phyloP scores from a whole-genome alignment of 495 filamentous ascomycete genomes.

The Bacidia gigantensis region DNA sequence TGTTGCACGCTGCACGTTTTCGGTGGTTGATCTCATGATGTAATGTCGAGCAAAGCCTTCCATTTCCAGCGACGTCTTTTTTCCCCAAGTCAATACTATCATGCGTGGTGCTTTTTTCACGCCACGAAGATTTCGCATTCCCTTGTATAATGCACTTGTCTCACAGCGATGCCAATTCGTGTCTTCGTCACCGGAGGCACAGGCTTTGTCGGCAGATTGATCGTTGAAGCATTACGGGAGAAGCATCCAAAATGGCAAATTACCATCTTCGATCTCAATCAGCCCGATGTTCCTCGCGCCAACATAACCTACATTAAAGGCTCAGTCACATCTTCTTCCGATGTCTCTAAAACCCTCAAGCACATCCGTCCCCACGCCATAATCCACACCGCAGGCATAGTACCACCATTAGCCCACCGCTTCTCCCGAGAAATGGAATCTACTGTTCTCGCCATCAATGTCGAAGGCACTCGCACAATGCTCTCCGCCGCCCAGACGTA shows the following conservation, averaged over 20 bases:
- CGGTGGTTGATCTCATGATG: too few relatives aligned
- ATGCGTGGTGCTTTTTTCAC: too few relatives aligned
- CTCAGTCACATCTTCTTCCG: conserved; percentile 25
- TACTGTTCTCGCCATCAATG: conserved; percentile 36
- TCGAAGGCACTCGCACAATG: conserved; percentile 45
- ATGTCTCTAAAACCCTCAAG: conserved; percentile 23
- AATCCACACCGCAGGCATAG: conserved; percentile 34
- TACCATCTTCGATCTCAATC: conserved; percentile 30
- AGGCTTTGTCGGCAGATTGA: conserved; percentile 37
- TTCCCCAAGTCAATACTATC: too few relatives aligned
- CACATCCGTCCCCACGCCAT: conserved; percentile 28
- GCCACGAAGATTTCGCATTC: too few relatives aligned
- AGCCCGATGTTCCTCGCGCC: conserved; percentile 21
- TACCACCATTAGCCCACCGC: conserved; percentile 29
- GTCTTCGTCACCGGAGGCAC: conserved; percentile 43
- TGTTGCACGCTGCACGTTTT: too few relatives aligned
- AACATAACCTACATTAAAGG: conserved; percentile 24
- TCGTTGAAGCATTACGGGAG: conserved; percentile 28
- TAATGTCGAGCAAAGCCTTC: too few relatives aligned
- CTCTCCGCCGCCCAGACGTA: conserved; percentile 32
- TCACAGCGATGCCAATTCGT: conserved; percentile 2
- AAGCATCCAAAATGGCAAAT: conserved; percentile 31
- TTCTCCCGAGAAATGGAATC: conserved; percentile 27
- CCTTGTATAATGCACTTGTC: neutral
- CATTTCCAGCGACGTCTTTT: too few relatives aligned